These are phyloP conservation scores for Diophrys sp. DNA, from an alignment of 73 alveolate species.

Conservation along the genomic window DNA sequence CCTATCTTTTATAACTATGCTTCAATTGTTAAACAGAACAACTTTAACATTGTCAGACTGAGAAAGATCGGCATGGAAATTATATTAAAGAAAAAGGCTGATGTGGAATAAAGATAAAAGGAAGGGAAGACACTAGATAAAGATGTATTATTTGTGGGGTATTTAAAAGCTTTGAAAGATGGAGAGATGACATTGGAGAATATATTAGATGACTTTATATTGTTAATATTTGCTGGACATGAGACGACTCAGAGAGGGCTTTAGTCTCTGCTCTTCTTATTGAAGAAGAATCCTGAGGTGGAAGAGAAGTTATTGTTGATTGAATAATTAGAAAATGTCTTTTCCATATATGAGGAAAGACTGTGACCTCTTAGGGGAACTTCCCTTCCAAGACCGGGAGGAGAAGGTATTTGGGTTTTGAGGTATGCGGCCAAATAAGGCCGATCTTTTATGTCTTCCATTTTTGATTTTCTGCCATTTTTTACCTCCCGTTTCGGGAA, in stretches of 20 bases:
- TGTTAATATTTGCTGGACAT: constrained; percentile 3
- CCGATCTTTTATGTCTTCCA: no score
- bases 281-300: constrained; percentile 12
- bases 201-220: not conserved
- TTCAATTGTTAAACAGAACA: not conserved
- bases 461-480: no score
- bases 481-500: no score
- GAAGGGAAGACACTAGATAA: not conserved
- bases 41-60: not conserved
- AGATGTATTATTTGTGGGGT: not conserved
- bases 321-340: no score
- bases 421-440: no score
- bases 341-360: no score
- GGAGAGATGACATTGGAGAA: not conserved
- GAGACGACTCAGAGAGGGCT: constrained; percentile 7
- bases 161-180: not conserved
- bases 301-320: constrained; percentile 3
- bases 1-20: not conserved
- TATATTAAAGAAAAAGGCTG: not conserved
- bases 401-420: no score
- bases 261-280: not conserved
- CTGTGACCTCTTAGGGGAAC: no score
- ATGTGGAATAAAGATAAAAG: not conserved
- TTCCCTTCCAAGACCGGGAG: no score
- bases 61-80: not conserved